Conservation (phyloP, 805 yeast genomes). For the Yarrowia yakushimensis region DNA sequence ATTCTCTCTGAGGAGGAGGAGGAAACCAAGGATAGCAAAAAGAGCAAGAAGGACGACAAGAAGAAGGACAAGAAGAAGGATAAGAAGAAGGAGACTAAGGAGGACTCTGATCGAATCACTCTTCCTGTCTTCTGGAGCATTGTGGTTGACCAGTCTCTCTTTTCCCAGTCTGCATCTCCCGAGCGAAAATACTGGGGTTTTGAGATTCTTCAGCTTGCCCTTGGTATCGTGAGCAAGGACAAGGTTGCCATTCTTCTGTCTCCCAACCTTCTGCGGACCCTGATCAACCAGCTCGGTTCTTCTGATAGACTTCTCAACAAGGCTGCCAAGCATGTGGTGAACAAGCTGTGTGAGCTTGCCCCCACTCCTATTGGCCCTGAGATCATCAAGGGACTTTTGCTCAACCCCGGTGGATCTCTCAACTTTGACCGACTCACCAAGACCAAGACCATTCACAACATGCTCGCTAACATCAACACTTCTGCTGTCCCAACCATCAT, state of each 20-base stretch:
- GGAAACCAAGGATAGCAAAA: slow-evolving; percentile 28
- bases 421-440: slow-evolving; percentile 75
- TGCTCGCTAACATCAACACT: slow-evolving; percentile 37
- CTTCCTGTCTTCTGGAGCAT: slow-evolving; percentile 72
- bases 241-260: slow-evolving; percentile 32
- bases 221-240: slow-evolving; percentile 37
- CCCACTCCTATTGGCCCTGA: slow-evolving; percentile 37
- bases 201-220: slow-evolving; percentile 57
- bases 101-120: slow-evolving; percentile 32
- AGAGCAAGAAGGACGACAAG: slow-evolving; percentile 27
- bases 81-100: slow-evolving; percentile 28
- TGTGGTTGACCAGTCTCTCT: slow-evolving; percentile 75
- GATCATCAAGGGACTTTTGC: slow-evolving; percentile 40
- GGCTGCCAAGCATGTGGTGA: slow-evolving; percentile 54
- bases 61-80: slow-evolving; percentile 31
- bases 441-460: slow-evolving; percentile 56
- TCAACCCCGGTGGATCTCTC: slow-evolving; percentile 45
- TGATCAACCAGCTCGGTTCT: slow-evolving; percentile 74
- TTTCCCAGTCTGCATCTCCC: slow-evolving; percentile 69
- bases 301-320: slow-evolving; percentile 62
- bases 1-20: neutral
- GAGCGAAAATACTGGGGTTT: slow-evolving; percentile 88
- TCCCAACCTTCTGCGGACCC: slow-evolving; percentile 60
- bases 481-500: slow-evolving; percentile 17
- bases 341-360: slow-evolving; percentile 41